Percentiles rank a stretch among this genome's conserved stretches.
Evolutionary conservation across 75 land plant species (phyloP).

Genomic region (Sequoiadendron giganteum): DNA sequence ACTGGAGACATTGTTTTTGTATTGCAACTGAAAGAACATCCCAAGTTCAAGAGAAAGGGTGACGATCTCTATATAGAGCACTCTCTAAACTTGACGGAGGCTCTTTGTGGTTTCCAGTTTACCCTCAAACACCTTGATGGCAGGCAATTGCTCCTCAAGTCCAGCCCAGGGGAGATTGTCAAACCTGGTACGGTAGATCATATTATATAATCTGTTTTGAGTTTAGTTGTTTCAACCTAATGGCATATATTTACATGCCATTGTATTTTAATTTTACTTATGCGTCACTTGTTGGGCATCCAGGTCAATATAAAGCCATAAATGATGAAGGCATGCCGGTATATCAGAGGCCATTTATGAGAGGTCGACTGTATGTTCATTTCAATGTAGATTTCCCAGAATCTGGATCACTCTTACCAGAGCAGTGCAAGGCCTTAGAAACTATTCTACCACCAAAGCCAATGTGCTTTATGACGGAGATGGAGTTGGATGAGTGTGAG

Average conservation of each 20-base stretch:
- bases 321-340: constrained; percentile 88
- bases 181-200: constrained; percentile 52
- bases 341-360: constrained; percentile 73
- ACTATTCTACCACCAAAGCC: constrained; percentile 36
- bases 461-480: constrained; percentile 28
- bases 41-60: constrained; percentile 63
- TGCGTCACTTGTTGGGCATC: not conserved
- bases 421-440: constrained; percentile 44
- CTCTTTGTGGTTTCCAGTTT: constrained; percentile 84
- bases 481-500: constrained; percentile 76
- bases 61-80: constrained; percentile 76
- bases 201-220: not conserved
- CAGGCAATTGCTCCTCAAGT: constrained; percentile 73
- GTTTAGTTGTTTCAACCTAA: not conserved
- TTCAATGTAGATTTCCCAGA: constrained; percentile 78
- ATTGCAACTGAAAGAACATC: constrained; percentile 66
- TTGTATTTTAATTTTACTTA: not conserved
- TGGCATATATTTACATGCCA: not conserved
- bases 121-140: constrained; percentile 62
- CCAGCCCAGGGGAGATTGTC: constrained; percentile 62
- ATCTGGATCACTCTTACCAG: constrained; percentile 51
- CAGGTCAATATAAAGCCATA: constrained; percentile 71
- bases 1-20: constrained; percentile 67
- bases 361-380: constrained; percentile 65
- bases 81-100: constrained; percentile 54